A percentile compares a stretch with the other conserved stretches of the same genome.
These are phyloP conservation scores for Astraeus odoratus DNA, from an alignment of 768 basidiomycete genomes.

Conservation along the genomic window DNA sequence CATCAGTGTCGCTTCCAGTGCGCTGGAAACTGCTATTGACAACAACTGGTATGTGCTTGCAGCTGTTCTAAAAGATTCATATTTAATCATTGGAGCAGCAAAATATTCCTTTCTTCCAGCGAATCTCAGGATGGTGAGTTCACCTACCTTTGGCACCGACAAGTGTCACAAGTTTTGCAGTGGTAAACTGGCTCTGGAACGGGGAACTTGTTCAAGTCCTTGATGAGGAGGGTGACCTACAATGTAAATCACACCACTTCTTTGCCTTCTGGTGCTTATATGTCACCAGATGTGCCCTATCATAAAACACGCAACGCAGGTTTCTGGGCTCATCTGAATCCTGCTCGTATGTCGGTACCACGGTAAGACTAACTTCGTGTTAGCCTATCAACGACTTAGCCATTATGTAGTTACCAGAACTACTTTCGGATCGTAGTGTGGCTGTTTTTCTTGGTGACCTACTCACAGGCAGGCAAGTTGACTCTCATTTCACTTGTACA, in stretches of 20 bases:
- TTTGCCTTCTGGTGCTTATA: conserved; percentile 5
- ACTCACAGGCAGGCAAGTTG: conserved; percentile 72
- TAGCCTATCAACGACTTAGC: not conserved
- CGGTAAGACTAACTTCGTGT: conserved; percentile 31
- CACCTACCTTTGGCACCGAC: not conserved
- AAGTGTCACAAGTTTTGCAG: conserved; percentile 31
- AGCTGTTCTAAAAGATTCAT: not conserved
- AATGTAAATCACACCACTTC: conserved; percentile 44
- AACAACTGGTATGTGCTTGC: conserved; percentile 59
- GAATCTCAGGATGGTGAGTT: conserved; percentile 75
- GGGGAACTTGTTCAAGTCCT: conserved; percentile 78
- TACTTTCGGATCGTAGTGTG: conserved; percentile 71
- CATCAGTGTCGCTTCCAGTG: conserved; percentile 63
- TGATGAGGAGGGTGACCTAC: conserved; percentile 67
- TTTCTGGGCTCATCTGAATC: conserved; percentile 70
- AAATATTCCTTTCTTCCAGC: conserved; percentile 77
- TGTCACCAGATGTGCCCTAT: conserved; percentile 57
- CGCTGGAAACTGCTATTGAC: conserved; percentile 89
- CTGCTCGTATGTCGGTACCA: conserved; percentile 75
- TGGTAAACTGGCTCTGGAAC: conserved; percentile 75
- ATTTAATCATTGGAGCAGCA: conserved; percentile 32
- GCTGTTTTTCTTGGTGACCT: conserved; percentile 71
- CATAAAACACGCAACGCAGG: conserved; percentile 42
- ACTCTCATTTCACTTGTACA: not conserved
- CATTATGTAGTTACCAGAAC: conserved; percentile 66